A percentile compares a stretch with the other conserved stretches of the same genome.
Conservation (phyloP, 2,329 filamentous ascomycete genomes). For the Helminthosporium solani region DNA sequence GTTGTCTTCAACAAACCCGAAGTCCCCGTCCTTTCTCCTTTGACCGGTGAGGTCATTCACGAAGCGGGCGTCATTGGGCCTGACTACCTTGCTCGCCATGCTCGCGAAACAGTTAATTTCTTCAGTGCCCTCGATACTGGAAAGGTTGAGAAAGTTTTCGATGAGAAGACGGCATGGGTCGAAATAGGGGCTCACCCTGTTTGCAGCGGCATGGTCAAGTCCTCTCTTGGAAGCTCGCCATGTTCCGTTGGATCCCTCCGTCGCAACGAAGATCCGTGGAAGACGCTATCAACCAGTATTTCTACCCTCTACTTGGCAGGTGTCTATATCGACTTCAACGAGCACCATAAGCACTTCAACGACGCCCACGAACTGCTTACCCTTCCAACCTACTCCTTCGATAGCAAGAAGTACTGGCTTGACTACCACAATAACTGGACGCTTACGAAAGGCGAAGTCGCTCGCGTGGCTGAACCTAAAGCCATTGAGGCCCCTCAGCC, state of each 20-base stretch:
- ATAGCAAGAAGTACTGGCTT: slow-evolving; percentile 72
- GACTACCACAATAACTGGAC: slow-evolving; percentile 72
- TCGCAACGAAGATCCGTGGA: slow-evolving; percentile 63
- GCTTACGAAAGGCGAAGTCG: slow-evolving; percentile 65
- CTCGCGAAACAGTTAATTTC: slow-evolving; percentile 70
- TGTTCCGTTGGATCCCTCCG: slow-evolving; percentile 62
- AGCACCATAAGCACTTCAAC: slow-evolving; percentile 66
- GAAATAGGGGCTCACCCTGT: slow-evolving; percentile 75
- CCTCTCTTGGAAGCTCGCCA: slow-evolving; percentile 57
- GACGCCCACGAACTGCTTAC: slow-evolving; percentile 59
- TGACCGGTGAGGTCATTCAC: slow-evolving; percentile 61
- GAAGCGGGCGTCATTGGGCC: slow-evolving; percentile 59
- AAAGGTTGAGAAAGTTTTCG: slow-evolving; percentile 59
- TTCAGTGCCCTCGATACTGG: slow-evolving; percentile 61
- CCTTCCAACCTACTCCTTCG: slow-evolving; percentile 68
- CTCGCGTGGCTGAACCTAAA: slow-evolving; percentile 43
- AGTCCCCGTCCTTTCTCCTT: slow-evolving; percentile 67
- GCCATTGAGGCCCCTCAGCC: slow-evolving; percentile 44
- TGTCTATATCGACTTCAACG: slow-evolving; percentile 67
- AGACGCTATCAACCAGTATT: slow-evolving; percentile 61
- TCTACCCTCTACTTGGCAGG: slow-evolving; percentile 63
- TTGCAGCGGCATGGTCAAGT: slow-evolving; percentile 67
- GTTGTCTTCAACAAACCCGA: slow-evolving; percentile 60
- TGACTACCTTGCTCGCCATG: slow-evolving; percentile 64
- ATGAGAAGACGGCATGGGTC: slow-evolving; percentile 68